These are phyloP conservation scores for Cercospora sp. DNA, from an alignment of 2,329 filamentous ascomycete genomes.

Conservation along the genomic window DNA sequence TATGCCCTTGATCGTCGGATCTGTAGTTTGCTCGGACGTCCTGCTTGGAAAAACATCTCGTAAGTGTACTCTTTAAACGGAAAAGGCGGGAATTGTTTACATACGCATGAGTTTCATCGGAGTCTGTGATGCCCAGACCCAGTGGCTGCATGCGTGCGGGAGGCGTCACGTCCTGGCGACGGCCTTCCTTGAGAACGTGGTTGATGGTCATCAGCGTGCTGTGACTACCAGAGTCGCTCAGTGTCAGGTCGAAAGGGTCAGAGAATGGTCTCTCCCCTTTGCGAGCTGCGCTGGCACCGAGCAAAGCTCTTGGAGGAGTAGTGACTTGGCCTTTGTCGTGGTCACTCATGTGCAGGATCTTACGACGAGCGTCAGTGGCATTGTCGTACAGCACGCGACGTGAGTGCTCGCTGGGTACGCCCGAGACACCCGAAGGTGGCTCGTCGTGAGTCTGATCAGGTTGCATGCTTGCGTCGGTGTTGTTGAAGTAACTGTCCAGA, in stretches of 20 bases:
- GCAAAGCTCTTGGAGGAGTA: slow-evolving; percentile 15
- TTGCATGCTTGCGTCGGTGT: slow-evolving; percentile 18
- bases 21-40: slow-evolving; percentile 24
- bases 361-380: slow-evolving; percentile 31
- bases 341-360: slow-evolving; percentile 30
- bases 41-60: slow-evolving; percentile 37
- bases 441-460: slow-evolving; percentile 20
- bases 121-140: slow-evolving; percentile 24
- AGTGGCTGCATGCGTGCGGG: slow-evolving; percentile 12
- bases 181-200: slow-evolving; percentile 21
- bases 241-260: slow-evolving; percentile 34
- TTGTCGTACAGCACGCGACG: slow-evolving; percentile 33
- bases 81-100: slow-evolving; percentile 30
- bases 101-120: slow-evolving; percentile 36
- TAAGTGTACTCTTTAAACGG: slow-evolving; percentile 39
- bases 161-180: slow-evolving; percentile 14
- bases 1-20: slow-evolving; percentile 32
- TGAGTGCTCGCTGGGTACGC: slow-evolving; percentile 22
- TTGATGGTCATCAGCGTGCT: slow-evolving; percentile 22
- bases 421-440: slow-evolving; percentile 20
- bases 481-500: slow-evolving; percentile 37
- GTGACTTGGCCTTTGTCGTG: slow-evolving; percentile 11
- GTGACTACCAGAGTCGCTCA: slow-evolving; percentile 30
- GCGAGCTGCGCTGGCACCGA: slow-evolving; percentile 12
- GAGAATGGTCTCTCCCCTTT: slow-evolving; percentile 17